Percentiles rank a stretch among this genome's conserved stretches.
These are phyloP conservation scores for Blakeslea trispora DNA, from an alignment of 371 early-diverging fungal species.

Conservation along the genomic window DNA sequence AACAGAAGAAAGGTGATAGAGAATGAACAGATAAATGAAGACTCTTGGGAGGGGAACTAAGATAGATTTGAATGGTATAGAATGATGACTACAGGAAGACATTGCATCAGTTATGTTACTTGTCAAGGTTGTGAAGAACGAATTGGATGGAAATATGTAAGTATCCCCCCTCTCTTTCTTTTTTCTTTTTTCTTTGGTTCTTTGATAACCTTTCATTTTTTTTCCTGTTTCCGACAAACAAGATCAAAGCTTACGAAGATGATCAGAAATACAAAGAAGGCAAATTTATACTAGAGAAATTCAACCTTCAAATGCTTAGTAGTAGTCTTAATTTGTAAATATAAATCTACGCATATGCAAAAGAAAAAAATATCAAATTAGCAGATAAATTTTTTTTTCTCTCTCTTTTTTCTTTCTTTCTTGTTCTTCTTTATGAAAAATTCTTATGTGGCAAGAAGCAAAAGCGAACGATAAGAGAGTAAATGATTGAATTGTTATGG, in stretches of 20 bases:
- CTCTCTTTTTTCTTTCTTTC: background rate
- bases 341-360: too few relatives aligned
- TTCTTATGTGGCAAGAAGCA: slow-evolving; percentile 52
- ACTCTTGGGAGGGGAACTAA: too few relatives aligned
- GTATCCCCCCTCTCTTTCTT: too few relatives aligned
- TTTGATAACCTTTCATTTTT: slow-evolving; percentile 3
- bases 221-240: background rate
- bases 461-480: slow-evolving; percentile 52
- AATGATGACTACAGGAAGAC: slow-evolving; percentile 70
- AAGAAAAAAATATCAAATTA: background rate
- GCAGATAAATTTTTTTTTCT: slow-evolving; percentile 4
- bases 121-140: slow-evolving; percentile 60
- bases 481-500: too few relatives aligned
- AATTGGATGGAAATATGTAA: slow-evolving; percentile 76
- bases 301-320: slow-evolving; percentile 4
- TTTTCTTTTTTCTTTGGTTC: too few relatives aligned
- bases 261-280: slow-evolving; percentile 76
- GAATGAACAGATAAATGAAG: too few relatives aligned
- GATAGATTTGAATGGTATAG: slow-evolving; percentile 38
- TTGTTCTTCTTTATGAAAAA: background rate
- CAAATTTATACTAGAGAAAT: slow-evolving; percentile 61
- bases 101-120: slow-evolving; percentile 66
- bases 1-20: slow-evolving; percentile 9
- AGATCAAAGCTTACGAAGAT: slow-evolving; percentile 61
- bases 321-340: too few relatives aligned